Base-by-base conservation (phyloP, 176 grass and related monocot genomes). In the Hordeum marinum region DNA sequence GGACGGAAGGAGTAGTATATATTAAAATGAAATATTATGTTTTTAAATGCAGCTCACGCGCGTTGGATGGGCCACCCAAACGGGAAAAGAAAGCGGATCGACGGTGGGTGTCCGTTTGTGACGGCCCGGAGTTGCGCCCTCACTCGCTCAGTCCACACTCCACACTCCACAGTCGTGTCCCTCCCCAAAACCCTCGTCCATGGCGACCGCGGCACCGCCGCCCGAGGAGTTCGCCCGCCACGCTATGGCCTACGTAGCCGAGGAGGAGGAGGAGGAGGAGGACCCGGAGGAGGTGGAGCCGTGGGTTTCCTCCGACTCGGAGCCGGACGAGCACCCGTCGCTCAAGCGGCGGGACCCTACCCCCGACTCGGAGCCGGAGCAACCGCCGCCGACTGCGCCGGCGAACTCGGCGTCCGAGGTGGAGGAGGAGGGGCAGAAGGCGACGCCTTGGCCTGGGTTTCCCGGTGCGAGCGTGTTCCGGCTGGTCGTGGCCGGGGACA, bases 391-490 rank as follows among this genome's bases (percentile, higher is more conserved):
- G 41, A 23, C 70, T 48, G 70, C 40, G 4, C 41, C 70, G 41
- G 48, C 41, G 40, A 73, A 18, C 29, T 73, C 41, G 41, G 40
- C 12, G 7, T 26, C 40, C 39, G 40, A 72, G 69, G 54, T 12
- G 35, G 15, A 14, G n/a, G 60, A 57, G 29, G 23, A 29, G 17
- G 64, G 42, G 29, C 14, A 8, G 21, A 79, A 2, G 23, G 65
- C n/a, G 77, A 73, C 32, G 35, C 81, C 89, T 62, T 97, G 92
- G 94, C 94, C 90, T 4, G 90, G 94, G 62, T 92, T 85, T 87
- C 94, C 94, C 1, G 91, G 94, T 8, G 64, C 68, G 42, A 94
- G 80, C 76, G 88, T 97, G 52, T 97, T 92, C 81, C 83, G 92
- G 39, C 52, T 97, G 76, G 83, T 92, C 61, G 92, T 97, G 45